These are phyloP conservation scores for Boletus vermiculosoides DNA, from an alignment of 768 basidiomycete species.

Conservation along the genomic window DNA sequence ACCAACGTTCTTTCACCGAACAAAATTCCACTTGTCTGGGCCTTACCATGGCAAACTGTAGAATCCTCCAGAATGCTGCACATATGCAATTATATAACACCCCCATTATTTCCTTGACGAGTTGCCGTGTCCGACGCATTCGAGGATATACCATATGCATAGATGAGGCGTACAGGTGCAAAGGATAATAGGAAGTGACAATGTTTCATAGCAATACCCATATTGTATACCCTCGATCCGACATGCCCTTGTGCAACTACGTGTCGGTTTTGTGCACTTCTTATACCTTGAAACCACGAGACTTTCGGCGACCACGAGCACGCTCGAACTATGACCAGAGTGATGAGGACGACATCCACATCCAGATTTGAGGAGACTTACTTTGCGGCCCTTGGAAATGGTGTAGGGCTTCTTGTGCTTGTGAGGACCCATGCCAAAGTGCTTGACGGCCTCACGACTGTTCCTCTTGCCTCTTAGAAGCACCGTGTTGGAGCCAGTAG, in stretches of 20 bases:
- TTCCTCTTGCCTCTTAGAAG: conserved; percentile 91
- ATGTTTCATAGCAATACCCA: conserved; percentile 28
- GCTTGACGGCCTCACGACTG: conserved; percentile 91
- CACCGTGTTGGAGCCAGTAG: conserved; percentile 94
- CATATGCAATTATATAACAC: neutral
- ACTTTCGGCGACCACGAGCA: conserved; percentile 98
- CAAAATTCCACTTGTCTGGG: neutral
- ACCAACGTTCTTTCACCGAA: neutral
- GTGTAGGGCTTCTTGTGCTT: conserved; percentile 99
- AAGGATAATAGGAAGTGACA: conserved; percentile 19
- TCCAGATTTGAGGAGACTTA: conserved; percentile 27
- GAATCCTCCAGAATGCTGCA: neutral
- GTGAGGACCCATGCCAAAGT: conserved; percentile 99
- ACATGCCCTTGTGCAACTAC: conserved; percentile 28
- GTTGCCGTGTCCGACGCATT: neutral
- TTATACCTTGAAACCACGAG: conserved; percentile 95
- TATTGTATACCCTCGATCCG: conserved; percentile 33
- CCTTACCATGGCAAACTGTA: neutral
- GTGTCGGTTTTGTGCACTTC: conserved; percentile 35
- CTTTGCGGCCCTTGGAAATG: conserved; percentile 94
- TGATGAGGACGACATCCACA: neutral
- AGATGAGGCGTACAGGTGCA: conserved; percentile 23
- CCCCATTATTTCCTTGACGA: neutral
- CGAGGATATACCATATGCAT: conserved; percentile 27
- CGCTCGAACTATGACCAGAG: conserved; percentile 75